Evolutionary conservation across 1,139 yeast genomes (phyloP).

Genomic region (Geotrichum candidum): DNA sequence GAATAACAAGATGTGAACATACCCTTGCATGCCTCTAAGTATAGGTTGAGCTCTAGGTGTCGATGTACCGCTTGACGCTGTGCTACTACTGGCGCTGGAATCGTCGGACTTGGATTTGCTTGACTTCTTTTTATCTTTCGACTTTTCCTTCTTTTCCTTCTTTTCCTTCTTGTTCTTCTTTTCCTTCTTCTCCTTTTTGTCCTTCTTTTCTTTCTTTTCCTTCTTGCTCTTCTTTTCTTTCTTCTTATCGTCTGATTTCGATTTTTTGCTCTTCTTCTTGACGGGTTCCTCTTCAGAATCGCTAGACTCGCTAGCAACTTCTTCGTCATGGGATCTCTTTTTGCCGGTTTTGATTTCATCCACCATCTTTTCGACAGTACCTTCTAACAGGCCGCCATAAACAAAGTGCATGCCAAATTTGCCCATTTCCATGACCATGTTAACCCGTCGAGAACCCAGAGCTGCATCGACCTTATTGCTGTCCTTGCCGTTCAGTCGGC

Average conservation of each 20-base stretch:
- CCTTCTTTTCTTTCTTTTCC: constrained; percentile 41
- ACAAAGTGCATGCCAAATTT: constrained; percentile 86
- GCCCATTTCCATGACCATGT: constrained; percentile 57
- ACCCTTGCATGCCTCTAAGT: constrained; percentile 58
- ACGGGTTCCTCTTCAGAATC: constrained; percentile 23
- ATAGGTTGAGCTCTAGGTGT: constrained; percentile 34
- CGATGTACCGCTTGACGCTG: constrained; percentile 27
- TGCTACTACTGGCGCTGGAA: constrained; percentile 22
- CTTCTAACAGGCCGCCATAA: constrained; percentile 71
- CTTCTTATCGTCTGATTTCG: constrained; percentile 26
- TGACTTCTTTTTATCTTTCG: constrained; percentile 29
- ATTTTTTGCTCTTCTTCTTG: constrained; percentile 28
- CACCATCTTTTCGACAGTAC: constrained; percentile 68
- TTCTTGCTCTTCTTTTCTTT: constrained; percentile 26
- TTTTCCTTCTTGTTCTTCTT: constrained; percentile 32
- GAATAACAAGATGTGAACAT: neutral
- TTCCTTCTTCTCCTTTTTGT: constrained; percentile 50
- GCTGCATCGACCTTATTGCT: constrained; percentile 30
- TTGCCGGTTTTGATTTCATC: constrained; percentile 28
- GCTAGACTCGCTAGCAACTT: constrained; percentile 31
- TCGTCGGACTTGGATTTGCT: constrained; percentile 33
- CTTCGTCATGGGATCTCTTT: constrained; percentile 31
- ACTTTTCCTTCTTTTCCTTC: constrained; percentile 28
- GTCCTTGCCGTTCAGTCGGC: constrained; percentile 54
- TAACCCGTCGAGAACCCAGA: constrained; percentile 39